Evolutionary conservation across 2,329 filamentous ascomycete genomes (phyloP).

Genomic region (Fusarium humuli): DNA sequence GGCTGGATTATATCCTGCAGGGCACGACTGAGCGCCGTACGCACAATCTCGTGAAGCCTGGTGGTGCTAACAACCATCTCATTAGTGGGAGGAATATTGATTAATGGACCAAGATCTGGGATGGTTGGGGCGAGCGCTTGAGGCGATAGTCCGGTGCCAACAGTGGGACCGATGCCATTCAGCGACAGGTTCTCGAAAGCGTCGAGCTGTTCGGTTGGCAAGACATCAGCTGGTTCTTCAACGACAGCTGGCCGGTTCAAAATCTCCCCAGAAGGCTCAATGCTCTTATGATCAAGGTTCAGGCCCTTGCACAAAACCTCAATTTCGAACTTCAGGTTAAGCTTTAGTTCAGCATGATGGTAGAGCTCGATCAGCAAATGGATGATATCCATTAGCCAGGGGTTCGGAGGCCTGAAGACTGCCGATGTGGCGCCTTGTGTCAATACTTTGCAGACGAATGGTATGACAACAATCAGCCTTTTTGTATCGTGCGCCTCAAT

Average conservation of each 20-base stretch:
- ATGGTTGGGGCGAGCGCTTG: constrained; percentile 82
- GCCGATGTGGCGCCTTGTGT: constrained; percentile 85
- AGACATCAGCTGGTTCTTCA: constrained; percentile 70
- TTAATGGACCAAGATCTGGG: constrained; percentile 82
- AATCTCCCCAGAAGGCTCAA: constrained; percentile 88
- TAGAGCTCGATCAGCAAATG: constrained; percentile 93
- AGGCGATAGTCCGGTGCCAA: constrained; percentile 79
- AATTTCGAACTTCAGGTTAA: constrained; percentile 98
- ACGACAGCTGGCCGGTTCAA: constrained; percentile 76
- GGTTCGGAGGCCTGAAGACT: constrained; percentile 94
- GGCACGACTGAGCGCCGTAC: constrained; percentile 86
- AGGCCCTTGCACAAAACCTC: constrained; percentile 96
- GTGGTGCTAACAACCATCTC: constrained; percentile 80
- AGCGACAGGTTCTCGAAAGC: constrained; percentile 85
- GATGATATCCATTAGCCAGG: constrained; percentile 97
- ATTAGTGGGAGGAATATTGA: constrained; percentile 84
- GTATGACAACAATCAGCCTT: constrained; percentile 89
- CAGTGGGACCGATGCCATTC: constrained; percentile 76
- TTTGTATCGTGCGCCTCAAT: constrained; percentile 95
- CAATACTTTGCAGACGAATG: constrained; percentile 96
- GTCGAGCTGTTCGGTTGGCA: constrained; percentile 76
- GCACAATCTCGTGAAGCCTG: constrained; percentile 80
- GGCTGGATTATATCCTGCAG: constrained; percentile 97
- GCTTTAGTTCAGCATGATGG: constrained; percentile 89
- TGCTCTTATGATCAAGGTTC: constrained; percentile 89